Base-by-base conservation (phyloP, 164 flowering plant genomes). In the Magnolia officinalis region DNA sequence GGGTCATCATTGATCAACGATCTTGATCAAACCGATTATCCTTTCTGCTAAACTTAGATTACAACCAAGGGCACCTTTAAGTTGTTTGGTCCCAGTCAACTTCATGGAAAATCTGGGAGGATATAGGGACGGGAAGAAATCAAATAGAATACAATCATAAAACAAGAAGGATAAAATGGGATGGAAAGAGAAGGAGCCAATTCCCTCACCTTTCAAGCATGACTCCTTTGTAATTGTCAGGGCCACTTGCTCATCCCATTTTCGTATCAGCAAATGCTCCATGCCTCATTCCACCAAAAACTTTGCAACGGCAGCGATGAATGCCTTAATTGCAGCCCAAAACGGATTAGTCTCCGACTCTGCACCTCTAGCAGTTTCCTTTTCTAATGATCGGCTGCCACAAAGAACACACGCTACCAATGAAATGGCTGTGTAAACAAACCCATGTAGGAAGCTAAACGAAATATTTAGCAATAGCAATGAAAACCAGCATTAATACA, bases 311-410 rank as follows among this genome's bases (percentile, higher is more conserved):
- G 90, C 86, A 70, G 80, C 51, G 29, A 90, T n/a, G 59, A 88
- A 82, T 0, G 89, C 78, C 79, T 82, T 86, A 7, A 88, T 24
- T 24, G 81, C 74, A n/a, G 82, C 87, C 82, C 79, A 72, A 64
- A 90, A 37, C 1, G 94, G 89, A 79, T 87, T 87, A 6, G 21
- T 76, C 70, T 80, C 84, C 45, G 45, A 37, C 61, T 55, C 61
- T 37, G 45, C 45, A 4, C 45, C 45, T 55, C 18, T 55, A 2
- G 8, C 3, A 16, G 13, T 55, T 16, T 31, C 80, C 75, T 45
- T 86, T 80, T 86, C 87, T 90, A 91, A 87, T 64, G 92, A 85
- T 81, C 84, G 85, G n/a, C 93, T 91, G 92, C 75, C 19, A 63
- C 81, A 45, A 67, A 31, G 29, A 45, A 68, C 2, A 26, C 19